Percentiles rank a stretch among this genome's conserved stretches.
phyloP scores from a whole-genome alignment of 2,329 filamentous ascomycete species.

The Arthroderma sp. region DNA sequence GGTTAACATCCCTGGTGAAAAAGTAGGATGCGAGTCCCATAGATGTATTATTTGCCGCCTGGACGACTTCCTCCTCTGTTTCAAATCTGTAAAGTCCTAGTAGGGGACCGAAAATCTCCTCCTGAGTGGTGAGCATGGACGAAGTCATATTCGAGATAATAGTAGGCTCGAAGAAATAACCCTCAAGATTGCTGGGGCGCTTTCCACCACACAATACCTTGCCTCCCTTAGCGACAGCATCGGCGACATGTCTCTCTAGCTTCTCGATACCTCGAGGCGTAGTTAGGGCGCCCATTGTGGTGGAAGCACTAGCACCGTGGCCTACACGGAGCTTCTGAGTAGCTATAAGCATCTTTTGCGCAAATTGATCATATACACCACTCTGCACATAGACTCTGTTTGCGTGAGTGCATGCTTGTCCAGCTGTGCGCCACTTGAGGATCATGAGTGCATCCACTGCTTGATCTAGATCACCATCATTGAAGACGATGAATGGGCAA shows the following conservation, averaged over 20 bases:
- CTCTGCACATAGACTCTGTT: slow-evolving; percentile 34
- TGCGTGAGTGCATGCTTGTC: slow-evolving; percentile 25
- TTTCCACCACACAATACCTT: slow-evolving; percentile 41
- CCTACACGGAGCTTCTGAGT: background rate
- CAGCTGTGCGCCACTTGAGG: slow-evolving; percentile 57
- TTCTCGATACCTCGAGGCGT: slow-evolving; percentile 37
- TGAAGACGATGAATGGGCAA: slow-evolving; percentile 61
- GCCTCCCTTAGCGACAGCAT: slow-evolving; percentile 47
- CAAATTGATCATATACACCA: background rate
- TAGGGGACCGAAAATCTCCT: slow-evolving; percentile 65
- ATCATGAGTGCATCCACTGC: slow-evolving; percentile 48
- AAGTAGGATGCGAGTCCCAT: slow-evolving; percentile 61
- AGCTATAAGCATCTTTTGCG: background rate
- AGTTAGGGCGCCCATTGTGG: slow-evolving; percentile 37
- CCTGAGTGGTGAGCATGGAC: slow-evolving; percentile 62
- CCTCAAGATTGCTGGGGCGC: slow-evolving; percentile 28
- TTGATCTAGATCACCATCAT: slow-evolving; percentile 62
- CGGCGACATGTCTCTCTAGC: slow-evolving; percentile 40
- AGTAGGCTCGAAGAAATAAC: slow-evolving; percentile 46
- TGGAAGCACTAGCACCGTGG: slow-evolving; percentile 26
- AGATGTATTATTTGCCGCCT: slow-evolving; percentile 66
- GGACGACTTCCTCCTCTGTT: slow-evolving; percentile 52
- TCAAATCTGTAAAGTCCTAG: slow-evolving; percentile 54
- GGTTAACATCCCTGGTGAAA: slow-evolving; percentile 53
- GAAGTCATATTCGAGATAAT: slow-evolving; percentile 54